Evolutionary conservation across 768 basidiomycete genomes (phyloP), one percentile per base, ranked within the genome.

Genomic region (Melanogaster broomeanus): DNA sequence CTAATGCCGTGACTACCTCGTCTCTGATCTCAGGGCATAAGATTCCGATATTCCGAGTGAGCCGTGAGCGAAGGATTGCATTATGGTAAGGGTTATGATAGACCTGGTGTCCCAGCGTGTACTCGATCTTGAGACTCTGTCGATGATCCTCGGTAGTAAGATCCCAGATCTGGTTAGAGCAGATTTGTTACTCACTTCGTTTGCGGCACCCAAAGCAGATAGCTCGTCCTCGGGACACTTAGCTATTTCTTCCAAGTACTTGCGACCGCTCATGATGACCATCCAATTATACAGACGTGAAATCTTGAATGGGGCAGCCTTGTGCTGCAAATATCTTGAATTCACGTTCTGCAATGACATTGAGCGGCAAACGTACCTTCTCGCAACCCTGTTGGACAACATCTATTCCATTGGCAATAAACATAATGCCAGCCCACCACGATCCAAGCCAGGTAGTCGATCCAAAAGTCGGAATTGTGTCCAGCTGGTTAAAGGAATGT

Each of bases 151-250:
- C 7, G 8, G 12, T 42, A 25, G 66, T n/a, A n/a, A n/a, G 43
- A 77, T 76, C 37, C 76, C 72, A 13, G 47, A 52, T 6, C 54
- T 47, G n/a, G n/a, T n/a, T n/a, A n/a, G n/a, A n/a, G n/a, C n/a
- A n/a, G n/a, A n/a, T n/a, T n/a, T n/a, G n/a, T n/a, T n/a, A n/a
- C n/a, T n/a, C n/a, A n/a, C n/a, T n/a, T n/a, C n/a, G n/a, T n/a
- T n/a, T n/a, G n/a, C 1, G 70, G 66, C 28, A 61, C 68, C 0
- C 31, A n/a, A 19, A 72, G 57, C n/a, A 10, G 75, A 76, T 24
- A 79, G 55, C 10, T 57, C 53, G 22, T 71, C 68, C n/a, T 76
- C 73, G 0, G 74, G 63, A 8, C 73, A 72, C 45, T 64, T 74
- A 6, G 64, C 58, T 12, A 78, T 30, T 27, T 79, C 77, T 2